Evolutionary conservation across 139 green algal species (phyloP).

Genomic region (Chlamydomonas schloesseri): DNA sequence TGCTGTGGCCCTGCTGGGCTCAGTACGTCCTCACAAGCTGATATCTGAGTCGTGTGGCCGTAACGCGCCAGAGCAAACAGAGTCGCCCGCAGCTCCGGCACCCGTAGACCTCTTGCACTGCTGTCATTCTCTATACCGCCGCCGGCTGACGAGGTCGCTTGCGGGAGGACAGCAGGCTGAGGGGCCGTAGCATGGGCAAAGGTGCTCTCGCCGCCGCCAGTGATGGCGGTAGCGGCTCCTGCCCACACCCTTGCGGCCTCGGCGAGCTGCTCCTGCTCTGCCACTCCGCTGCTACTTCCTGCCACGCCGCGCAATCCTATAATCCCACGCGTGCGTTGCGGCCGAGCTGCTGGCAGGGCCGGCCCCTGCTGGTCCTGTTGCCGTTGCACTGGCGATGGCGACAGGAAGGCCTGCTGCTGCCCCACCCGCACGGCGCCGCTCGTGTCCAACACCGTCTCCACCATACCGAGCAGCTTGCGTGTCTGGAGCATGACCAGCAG

Average conservation of each 20-base stretch:
- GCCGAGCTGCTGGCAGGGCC: no score
- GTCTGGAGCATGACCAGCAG: background rate
- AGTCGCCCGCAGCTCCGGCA: constrained; percentile 4
- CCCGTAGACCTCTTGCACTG: background rate
- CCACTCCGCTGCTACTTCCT: no score
- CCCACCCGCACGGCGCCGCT: background rate
- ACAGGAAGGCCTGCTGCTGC: background rate
- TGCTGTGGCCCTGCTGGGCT: no score
- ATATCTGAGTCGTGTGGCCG: background rate
- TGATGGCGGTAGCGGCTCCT: background rate
- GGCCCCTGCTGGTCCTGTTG: no score
- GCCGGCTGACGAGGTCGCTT: no score
- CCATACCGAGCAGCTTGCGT: background rate
- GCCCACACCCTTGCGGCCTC: background rate
- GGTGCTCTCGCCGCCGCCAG: background rate
- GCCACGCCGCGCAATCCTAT: no score
- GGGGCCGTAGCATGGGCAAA: background rate
- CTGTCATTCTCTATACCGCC: no score
- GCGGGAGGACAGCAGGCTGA: background rate
- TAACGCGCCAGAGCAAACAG: constrained; percentile 2
- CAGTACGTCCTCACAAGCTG: no score
- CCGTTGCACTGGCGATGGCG: no score
- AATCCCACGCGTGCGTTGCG: no score
- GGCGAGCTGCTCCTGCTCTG: background rate
- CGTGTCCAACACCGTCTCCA: background rate